phyloP scores from a whole-genome alignment of 352 stramenopile species.

The Pythium diclinum region DNA sequence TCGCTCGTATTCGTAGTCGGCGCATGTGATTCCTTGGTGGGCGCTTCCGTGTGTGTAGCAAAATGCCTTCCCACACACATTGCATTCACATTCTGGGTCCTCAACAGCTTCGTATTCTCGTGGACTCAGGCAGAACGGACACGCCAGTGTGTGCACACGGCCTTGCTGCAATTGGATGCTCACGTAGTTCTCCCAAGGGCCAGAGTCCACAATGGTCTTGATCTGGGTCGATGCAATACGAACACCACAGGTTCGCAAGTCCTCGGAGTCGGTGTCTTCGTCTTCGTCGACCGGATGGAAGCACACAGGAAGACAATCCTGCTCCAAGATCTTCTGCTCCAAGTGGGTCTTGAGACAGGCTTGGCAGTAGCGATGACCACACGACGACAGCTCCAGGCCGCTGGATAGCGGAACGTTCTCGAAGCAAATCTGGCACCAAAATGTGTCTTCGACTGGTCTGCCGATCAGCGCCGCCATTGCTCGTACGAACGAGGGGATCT shows the following conservation, averaged over 20 bases:
- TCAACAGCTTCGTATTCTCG: slow-evolving; percentile 49
- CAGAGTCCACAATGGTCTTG: slow-evolving; percentile 34
- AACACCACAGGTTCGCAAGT: slow-evolving; percentile 28
- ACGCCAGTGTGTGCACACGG: slow-evolving; percentile 52
- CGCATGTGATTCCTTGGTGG: slow-evolving; percentile 63
- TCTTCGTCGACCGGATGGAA: slow-evolving; percentile 31
- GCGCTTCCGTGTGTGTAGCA: slow-evolving; percentile 88
- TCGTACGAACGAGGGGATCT: slow-evolving; percentile 10
- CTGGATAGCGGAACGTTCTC: slow-evolving; percentile 43
- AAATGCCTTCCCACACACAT: slow-evolving; percentile 51
- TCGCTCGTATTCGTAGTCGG: slow-evolving; percentile 54
- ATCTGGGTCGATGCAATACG: slow-evolving; percentile 44
- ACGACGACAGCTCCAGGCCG: slow-evolving; percentile 35
- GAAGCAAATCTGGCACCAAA: slow-evolving; percentile 73
- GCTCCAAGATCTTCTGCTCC: slow-evolving; percentile 61
- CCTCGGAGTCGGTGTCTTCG: slow-evolving; percentile 9
- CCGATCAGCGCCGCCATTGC: slow-evolving; percentile 23
- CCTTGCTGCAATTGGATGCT: slow-evolving; percentile 88
- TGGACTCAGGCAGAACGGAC: slow-evolving; percentile 52
- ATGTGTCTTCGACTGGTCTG: slow-evolving; percentile 61
- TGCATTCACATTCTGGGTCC: slow-evolving; percentile 42
- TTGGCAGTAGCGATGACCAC: slow-evolving; percentile 58
- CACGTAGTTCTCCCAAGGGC: slow-evolving; percentile 66
- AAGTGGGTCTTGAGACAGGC: slow-evolving; percentile 51
- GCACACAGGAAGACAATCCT: slow-evolving; percentile 61